Base-by-base conservation (phyloP, 2,329 filamentous ascomycete species). In the Plenodomus biglobosus region DNA sequence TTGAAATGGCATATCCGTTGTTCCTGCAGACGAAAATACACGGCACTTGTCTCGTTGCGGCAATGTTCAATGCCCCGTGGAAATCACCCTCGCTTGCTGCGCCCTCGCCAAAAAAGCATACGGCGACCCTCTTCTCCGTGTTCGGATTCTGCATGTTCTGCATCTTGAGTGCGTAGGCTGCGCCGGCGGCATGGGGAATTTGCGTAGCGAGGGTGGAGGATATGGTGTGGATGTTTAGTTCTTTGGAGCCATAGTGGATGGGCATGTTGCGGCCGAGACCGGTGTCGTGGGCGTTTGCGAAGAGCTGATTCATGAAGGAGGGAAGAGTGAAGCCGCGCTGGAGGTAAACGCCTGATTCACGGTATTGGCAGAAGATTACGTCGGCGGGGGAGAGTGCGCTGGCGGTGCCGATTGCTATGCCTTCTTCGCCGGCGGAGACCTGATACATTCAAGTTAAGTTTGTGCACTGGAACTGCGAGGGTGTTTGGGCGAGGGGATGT, bases 301-400 rank as follows among this genome's bases (percentile, higher is more conserved):
- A 96, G 8, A 99, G 76, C 71, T 99, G 94, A 61, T 84, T 87
- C 94, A 99, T 97, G 66, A 97, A 97, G 50, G 97, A 85, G 40
- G 85, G 84, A 38, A 95, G 79, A 0, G 84, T 88, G 69, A 92
- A 96, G 2, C 94, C 94, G 32, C 94, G 84, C 71, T 96, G 88
- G 57, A 88, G 83, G 69, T 96, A 94, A 5, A 96, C 88, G 1
- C 94, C 94, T 38, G 92, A 85, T 73, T 99, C 94, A 55, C 94
- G 84, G 69, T 99, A 99, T 70, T 99, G 94, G 51, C 88, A 90
- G 69, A 96, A 97, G 38, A 96, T 82, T 4, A 96, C 89, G 70
- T 99, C 94, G 42, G 87, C 82, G n/a, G 81, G 83, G n/a, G 84
- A 80, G 50, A 99, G 73, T 11, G 90, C 91, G 19, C 90, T 91